phyloP scores from a whole-genome alignment of 129 eudicot genomes.

The Kitagawia praeruptora region DNA sequence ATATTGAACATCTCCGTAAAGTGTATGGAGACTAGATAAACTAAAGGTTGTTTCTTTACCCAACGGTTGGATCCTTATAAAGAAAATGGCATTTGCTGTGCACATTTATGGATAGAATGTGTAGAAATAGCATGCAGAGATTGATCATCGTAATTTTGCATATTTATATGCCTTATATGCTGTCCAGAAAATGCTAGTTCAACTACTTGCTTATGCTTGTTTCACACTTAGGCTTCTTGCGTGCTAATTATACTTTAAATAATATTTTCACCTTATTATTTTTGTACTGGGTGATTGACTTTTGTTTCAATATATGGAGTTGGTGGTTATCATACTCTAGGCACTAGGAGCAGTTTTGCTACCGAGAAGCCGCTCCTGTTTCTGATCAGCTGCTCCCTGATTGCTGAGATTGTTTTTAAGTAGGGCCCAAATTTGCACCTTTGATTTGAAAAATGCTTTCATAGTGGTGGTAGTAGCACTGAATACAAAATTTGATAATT shows the following conservation, averaged over 20 bases:
- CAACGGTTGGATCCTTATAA: background rate
- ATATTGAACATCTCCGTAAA: background rate
- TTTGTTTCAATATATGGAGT: background rate
- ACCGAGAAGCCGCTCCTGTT: background rate
- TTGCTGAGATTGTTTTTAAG: background rate
- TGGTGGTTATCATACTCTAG: background rate
- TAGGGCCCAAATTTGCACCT: background rate
- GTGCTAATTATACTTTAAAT: background rate
- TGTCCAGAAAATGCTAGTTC: background rate
- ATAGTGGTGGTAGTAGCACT: background rate
- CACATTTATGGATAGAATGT: background rate
- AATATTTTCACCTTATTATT: background rate
- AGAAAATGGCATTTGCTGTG: background rate
- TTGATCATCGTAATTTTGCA: background rate
- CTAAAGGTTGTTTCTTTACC: background rate
- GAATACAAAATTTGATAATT: background rate
- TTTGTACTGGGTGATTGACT: background rate
- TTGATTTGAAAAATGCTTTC: background rate
- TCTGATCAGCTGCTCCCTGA: background rate
- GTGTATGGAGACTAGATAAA: background rate
- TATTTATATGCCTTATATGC: background rate
- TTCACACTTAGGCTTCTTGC: background rate
- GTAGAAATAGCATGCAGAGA: background rate
- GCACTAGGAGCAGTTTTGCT: background rate
- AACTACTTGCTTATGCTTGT: background rate